Evolutionary conservation across 192 early-diverging fungal genomes (phyloP), one percentile per base, ranked within the genome.

Genomic region (Umbelopsis vinacea): DNA sequence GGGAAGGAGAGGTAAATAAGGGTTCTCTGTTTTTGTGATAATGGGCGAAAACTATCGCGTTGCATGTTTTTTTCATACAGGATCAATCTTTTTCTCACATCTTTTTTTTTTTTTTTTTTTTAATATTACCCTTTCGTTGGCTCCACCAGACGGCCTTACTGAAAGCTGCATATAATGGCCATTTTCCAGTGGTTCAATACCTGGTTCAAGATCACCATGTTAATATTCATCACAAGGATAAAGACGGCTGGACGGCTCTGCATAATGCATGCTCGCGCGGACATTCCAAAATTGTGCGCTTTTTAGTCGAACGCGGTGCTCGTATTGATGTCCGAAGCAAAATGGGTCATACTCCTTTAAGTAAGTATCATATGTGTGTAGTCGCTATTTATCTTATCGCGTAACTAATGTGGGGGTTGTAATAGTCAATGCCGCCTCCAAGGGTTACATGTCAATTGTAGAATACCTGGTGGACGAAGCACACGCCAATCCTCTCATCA

Each of bases 181-280:
- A 89, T 73, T 70, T 78, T 21, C 68, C 81, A 10, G 83, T 92
- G 19, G 87, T 92, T 6, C 74, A 75, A 21, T 90, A 83, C 67
- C 74, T 96, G 38, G 46, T 93, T 21, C 24, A 40, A 7, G 73
- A 77, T 37, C 80, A 83, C 5, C 78, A 83, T 12, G 91, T 92
- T 8, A 84, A 92, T 66, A 83, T 90, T 17, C 75, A 87, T 68
- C 86, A 87, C 48, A 71, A 77, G 21, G 94, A 96, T 76, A 85
- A 83, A 67, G 91, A 93, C 55, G 92, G 92, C 0, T 94, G 91
- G 90, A 91, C 92, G 9, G 87, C 92, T 4, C 84, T 96, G 35
- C 94, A 95, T 79, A 94, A 95, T 73, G 89, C 92, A 29, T 84
- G 84, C 33, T 82, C 88, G 5, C 78, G 82, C 21, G 93, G 92